A percentile compares a stretch with the other conserved stretches of the same genome.
Evolutionary conservation across 768 basidiomycete genomes (phyloP).

Genomic region (Tricholomella constricta): DNA sequence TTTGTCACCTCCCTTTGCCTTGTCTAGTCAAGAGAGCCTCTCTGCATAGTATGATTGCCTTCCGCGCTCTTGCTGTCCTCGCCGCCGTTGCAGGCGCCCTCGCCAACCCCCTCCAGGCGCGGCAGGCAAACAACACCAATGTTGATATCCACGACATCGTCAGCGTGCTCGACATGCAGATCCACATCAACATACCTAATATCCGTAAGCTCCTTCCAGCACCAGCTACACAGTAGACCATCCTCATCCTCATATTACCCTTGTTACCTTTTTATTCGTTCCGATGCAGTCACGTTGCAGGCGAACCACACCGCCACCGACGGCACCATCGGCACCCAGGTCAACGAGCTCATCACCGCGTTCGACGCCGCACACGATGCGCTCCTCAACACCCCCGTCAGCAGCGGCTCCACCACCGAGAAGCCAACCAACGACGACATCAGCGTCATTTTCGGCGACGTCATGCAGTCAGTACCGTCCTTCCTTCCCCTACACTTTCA

Average conservation of each 20-base stretch:
- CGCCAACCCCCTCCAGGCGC: too few relatives aligned
- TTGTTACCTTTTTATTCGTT: not conserved
- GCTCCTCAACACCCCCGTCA: conserved; percentile 27
- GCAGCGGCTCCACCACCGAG: conserved; percentile 32
- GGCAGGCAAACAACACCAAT: conserved; percentile 37
- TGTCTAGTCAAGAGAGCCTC: not conserved
- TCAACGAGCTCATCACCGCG: conserved; percentile 27
- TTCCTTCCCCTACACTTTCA: not conserved
- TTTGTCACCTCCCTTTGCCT: not conserved
- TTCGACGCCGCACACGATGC: conserved; percentile 18
- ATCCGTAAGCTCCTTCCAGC: too few relatives aligned
- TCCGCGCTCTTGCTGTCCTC: too few relatives aligned
- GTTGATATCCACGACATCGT: conserved; percentile 27
- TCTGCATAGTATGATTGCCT: too few relatives aligned
- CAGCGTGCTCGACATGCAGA: conserved; percentile 23
- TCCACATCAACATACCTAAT: conserved; percentile 23
- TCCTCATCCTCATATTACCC: not conserved
- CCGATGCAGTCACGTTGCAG: conserved; percentile 33
- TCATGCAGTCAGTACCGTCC: conserved; percentile 30
- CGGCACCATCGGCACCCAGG: conserved; percentile 29
- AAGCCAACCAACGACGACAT: conserved; percentile 37
- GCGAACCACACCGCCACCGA: conserved; percentile 31
- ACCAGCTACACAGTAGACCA: conserved; percentile 10
- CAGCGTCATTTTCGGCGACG: conserved; percentile 31
- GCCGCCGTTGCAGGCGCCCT: too few relatives aligned